Evolutionary conservation across 768 basidiomycete genomes (phyloP).

Genomic region (Rhizopogon vinicolor): DNA sequence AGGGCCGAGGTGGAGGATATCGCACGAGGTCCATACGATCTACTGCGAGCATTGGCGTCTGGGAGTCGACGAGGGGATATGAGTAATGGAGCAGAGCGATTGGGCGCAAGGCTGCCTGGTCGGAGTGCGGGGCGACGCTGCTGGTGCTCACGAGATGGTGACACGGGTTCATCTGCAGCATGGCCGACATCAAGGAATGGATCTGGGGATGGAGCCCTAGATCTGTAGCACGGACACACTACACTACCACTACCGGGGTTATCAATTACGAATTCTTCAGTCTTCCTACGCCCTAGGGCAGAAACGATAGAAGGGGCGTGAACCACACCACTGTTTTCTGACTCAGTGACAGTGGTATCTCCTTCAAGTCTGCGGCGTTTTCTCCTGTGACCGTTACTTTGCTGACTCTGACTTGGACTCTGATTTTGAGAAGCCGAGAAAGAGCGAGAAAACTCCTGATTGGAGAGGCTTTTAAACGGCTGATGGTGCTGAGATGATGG

Average conservation of each 20-base stretch:
- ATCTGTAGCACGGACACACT: neutral
- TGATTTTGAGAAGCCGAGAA: neutral
- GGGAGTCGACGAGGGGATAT: neutral
- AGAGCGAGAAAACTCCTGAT: conserved; percentile 2
- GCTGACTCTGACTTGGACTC: neutral
- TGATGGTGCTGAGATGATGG: neutral
- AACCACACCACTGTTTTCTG: neutral
- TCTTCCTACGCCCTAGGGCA: neutral
- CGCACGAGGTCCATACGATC: neutral
- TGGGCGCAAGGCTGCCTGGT: neutral
- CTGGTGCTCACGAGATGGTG: neutral
- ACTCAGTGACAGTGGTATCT: neutral
- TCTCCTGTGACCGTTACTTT: neutral
- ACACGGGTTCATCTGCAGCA: too few species aligned
- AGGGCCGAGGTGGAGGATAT: neutral
- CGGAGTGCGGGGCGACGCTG: neutral
- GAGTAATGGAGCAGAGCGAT: neutral
- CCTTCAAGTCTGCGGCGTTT: neutral
- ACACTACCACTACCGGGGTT: too few species aligned
- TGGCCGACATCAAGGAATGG: neutral
- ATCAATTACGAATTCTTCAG: neutral
- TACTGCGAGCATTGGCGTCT: neutral
- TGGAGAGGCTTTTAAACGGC: conserved; percentile 15
- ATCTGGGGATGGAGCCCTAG: neutral
- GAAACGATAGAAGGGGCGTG: neutral